Conservation (phyloP, 164 flowering plant genomes). For the Piper longum region DNA sequence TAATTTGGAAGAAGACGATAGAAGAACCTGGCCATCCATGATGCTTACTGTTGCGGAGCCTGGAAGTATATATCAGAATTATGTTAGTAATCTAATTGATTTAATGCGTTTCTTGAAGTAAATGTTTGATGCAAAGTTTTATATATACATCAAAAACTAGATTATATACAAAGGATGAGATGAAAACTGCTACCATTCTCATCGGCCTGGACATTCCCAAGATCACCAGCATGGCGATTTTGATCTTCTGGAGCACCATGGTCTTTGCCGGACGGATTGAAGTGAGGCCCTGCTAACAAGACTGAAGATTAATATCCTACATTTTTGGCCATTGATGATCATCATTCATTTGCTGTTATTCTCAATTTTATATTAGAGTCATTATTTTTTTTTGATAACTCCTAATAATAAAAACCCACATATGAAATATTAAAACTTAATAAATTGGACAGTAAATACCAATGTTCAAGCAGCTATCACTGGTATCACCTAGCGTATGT, state of each 20-base stretch:
- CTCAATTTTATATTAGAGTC: too few relatives aligned
- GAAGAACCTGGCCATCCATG: conserved; percentile 52
- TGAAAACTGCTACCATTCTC: conserved; percentile 50
- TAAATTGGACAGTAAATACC: too few relatives aligned
- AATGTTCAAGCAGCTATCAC: too few relatives aligned
- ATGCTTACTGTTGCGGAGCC: conserved; percentile 56
- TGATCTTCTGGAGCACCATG: conserved; percentile 96
- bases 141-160: background rate
- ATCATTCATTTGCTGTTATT: too few relatives aligned
- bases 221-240: conserved; percentile 93
- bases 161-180: background rate
- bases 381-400: too few relatives aligned
- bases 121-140: background rate
- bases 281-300: conserved; percentile 49
- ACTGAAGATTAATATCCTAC: too few relatives aligned
- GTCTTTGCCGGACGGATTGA: conserved; percentile 66
- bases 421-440: too few relatives aligned
- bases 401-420: too few relatives aligned
- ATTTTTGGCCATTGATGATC: too few relatives aligned
- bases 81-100: background rate
- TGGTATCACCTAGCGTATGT: too few relatives aligned
- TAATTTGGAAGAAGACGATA: too few relatives aligned
- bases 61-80: conserved; percentile 11
- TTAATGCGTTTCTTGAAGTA: background rate
- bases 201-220: conserved; percentile 70